Evolutionary conservation across 2,329 filamentous ascomycete genomes (phyloP).

Genomic region (Colletotrichum coccodes): DNA sequence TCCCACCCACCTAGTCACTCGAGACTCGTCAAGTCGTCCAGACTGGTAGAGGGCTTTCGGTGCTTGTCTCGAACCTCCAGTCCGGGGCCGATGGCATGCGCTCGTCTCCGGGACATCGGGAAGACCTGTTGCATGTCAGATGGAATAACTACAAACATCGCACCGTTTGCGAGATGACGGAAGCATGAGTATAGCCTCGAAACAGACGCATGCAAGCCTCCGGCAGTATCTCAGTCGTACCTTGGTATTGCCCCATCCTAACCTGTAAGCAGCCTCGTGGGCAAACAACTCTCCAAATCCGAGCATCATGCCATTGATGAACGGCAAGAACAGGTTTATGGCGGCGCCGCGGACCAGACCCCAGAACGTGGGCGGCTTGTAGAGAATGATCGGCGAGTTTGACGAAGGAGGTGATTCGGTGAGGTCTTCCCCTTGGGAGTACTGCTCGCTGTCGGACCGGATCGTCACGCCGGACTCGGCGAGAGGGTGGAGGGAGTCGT

Average conservation of each 20-base stretch:
- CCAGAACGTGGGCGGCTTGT: slow-evolving; percentile 90
- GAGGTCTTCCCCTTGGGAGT: slow-evolving; percentile 73
- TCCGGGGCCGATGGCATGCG: slow-evolving; percentile 80
- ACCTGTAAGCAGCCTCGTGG: slow-evolving; percentile 90
- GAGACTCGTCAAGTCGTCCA: slow-evolving; percentile 75
- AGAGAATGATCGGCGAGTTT: slow-evolving; percentile 80
- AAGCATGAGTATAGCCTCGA: background rate
- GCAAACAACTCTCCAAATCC: slow-evolving; percentile 97
- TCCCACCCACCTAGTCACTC: slow-evolving; percentile 59
- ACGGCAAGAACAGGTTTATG: slow-evolving; percentile 95
- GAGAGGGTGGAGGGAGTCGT: slow-evolving; percentile 60
- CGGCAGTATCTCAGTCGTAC: slow-evolving; percentile 60
- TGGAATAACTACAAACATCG: background rate
- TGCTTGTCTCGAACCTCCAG: slow-evolving; percentile 81
- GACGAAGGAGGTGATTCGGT: slow-evolving; percentile 71
- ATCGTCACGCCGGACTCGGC: slow-evolving; percentile 81
- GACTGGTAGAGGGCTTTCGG: slow-evolving; percentile 62
- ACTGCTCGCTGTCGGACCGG: slow-evolving; percentile 85
- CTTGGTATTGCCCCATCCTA: slow-evolving; percentile 95
- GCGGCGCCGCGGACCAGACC: slow-evolving; percentile 86
- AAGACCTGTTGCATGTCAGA: slow-evolving; percentile 58
- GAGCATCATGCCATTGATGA: slow-evolving; percentile 98
- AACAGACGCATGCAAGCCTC: background rate
- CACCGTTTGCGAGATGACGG: background rate
- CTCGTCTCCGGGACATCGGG: slow-evolving; percentile 67